Evolutionary conservation across 805 yeast genomes (phyloP).

Genomic region (Spathaspora boniae): DNA sequence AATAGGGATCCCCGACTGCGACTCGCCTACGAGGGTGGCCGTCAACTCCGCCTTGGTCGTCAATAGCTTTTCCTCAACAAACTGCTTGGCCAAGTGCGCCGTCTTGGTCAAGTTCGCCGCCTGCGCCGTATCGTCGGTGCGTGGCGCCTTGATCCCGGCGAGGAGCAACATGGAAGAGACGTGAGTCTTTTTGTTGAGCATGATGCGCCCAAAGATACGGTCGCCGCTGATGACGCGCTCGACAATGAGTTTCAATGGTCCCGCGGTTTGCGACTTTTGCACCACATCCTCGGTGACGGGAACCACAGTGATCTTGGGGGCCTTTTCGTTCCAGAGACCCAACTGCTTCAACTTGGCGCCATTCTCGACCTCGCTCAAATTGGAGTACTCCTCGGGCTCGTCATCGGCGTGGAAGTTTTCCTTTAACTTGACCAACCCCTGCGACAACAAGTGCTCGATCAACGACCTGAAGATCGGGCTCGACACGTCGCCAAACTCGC

Average conservation of each 20-base stretch:
- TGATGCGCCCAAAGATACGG: conserved; percentile 59
- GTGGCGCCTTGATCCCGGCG: conserved; percentile 73
- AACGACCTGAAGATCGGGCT: conserved; percentile 63
- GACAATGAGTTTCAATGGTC: conserved; percentile 57
- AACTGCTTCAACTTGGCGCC: conserved; percentile 47
- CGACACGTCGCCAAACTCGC: conserved; percentile 70
- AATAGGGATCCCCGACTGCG: conserved; percentile 58
- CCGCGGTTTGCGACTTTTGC: conserved; percentile 26
- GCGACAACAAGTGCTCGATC: conserved; percentile 49
- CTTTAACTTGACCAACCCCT: conserved; percentile 62
- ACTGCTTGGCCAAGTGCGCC: conserved; percentile 64
- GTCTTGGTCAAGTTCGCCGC: conserved; percentile 48
- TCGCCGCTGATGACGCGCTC: conserved; percentile 81
- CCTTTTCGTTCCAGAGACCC: conserved; percentile 51
- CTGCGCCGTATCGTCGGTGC: conserved; percentile 51
- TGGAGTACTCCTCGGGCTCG: conserved; percentile 37
- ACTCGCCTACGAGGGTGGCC: conserved; percentile 56
- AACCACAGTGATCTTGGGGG: conserved; percentile 17
- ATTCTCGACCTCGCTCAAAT: conserved; percentile 40
- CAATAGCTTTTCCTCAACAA: conserved; percentile 60
- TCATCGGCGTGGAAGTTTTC: conserved; percentile 44
- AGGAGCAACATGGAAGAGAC: conserved; percentile 56
- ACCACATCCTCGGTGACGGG: conserved; percentile 29
- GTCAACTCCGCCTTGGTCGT: conserved; percentile 53
- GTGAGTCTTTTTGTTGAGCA: conserved; percentile 49